phyloP scores from a whole-genome alignment of 345 rosid genomes.

The Kandelia obovata region DNA sequence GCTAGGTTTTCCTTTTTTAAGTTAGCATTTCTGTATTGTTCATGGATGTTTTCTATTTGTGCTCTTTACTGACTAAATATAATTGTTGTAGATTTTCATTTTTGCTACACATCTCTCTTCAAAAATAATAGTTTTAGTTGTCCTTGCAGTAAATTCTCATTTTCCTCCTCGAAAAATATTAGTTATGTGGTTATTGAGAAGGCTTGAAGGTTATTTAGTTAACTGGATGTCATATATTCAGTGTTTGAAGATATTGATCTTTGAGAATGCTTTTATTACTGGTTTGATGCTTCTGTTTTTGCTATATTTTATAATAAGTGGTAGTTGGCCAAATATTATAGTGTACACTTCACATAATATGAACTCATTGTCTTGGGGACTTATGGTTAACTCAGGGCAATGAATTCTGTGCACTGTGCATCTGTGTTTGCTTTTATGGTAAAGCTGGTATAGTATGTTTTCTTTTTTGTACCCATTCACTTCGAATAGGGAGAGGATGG shows the following conservation, averaged over 20 bases:
- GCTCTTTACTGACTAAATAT: not conserved
- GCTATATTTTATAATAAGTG: not conserved
- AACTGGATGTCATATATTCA: not conserved
- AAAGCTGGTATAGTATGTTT: constrained; percentile 46
- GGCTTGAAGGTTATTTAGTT: not conserved
- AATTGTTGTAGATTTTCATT: not conserved
- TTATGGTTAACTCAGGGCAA: constrained; percentile 24
- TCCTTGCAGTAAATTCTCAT: no score
- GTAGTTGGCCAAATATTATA: constrained; percentile 12
- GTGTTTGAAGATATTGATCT: constrained; percentile 5
- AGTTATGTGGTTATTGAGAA: not conserved
- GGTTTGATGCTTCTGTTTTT: constrained; percentile 14
- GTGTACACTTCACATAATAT: not conserved
- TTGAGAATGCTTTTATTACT: constrained; percentile 11
- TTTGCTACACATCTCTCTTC: no score
- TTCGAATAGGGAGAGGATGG: constrained; percentile 94
- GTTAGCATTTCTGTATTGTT: not conserved
- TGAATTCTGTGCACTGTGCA: constrained; percentile 11
- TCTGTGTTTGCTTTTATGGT: constrained; percentile 29
- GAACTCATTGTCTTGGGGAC: not conserved
- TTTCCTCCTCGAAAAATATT: not conserved
- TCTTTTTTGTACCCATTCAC: constrained; percentile 67
- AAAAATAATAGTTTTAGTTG: no score
- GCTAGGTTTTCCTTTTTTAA: no score
- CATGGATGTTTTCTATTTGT: not conserved